These are phyloP conservation scores for Peziza echinospora DNA, from an alignment of 495 filamentous ascomycete genomes.

Conservation along the genomic window DNA sequence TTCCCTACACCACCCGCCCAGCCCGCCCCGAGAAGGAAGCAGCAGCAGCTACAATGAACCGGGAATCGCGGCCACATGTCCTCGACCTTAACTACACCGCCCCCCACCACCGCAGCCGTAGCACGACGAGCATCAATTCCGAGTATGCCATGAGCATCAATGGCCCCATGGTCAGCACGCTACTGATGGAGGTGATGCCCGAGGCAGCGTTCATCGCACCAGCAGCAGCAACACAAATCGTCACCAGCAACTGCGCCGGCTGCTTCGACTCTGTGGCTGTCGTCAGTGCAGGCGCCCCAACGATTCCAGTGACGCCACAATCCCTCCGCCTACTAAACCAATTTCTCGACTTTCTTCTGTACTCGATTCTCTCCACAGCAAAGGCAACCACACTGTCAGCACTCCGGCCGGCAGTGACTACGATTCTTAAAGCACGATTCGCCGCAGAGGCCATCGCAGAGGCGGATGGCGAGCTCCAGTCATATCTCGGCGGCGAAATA, in stretches of 20 bases:
- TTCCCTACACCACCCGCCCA: too few species aligned
- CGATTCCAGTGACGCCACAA: constrained; percentile 50
- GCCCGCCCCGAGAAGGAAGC: too few species aligned
- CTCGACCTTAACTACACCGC: constrained; percentile 9
- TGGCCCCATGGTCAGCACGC: constrained; percentile 10
- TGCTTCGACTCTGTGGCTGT: constrained; percentile 40
- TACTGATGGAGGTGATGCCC: constrained; percentile 39
- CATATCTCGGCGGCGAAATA: constrained; percentile 71
- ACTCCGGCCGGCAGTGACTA: constrained; percentile 62
- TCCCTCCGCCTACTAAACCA: constrained; percentile 68
- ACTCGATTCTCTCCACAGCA: constrained; percentile 58
- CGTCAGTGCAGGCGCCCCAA: constrained; percentile 38
- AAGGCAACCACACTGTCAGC: constrained; percentile 59
- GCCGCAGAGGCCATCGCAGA: constrained; percentile 69
- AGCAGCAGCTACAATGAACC: constrained; percentile 19
- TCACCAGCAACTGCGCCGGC: constrained; percentile 66
- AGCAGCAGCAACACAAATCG: constrained; percentile 74
- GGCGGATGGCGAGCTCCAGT: constrained; percentile 76
- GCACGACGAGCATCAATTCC: constrained; percentile 4
- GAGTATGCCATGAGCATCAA: constrained; percentile 14
- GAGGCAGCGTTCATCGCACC: constrained; percentile 73
- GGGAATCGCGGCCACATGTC: constrained; percentile 13
- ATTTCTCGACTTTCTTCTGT: constrained; percentile 85
- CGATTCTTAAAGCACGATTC: constrained; percentile 71
- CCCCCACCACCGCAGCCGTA: constrained; percentile 5